A percentile compares a stretch with the other conserved stretches of the same genome.
Evolutionary conservation across 2,329 filamentous ascomycete species (phyloP).

Genomic region (Fusarium anthophilum): DNA sequence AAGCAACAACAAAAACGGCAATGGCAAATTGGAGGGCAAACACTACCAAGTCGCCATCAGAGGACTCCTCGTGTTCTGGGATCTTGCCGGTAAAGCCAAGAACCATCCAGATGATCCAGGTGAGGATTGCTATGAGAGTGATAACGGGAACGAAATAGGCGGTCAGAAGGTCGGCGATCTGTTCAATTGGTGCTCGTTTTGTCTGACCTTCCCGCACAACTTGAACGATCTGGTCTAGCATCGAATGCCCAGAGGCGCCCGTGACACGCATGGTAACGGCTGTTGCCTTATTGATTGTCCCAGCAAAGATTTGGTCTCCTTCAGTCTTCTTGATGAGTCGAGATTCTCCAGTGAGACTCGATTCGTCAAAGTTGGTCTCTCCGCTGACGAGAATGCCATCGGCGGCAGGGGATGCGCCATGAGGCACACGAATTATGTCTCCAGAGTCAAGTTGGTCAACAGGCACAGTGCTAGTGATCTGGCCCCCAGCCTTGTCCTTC

Average conservation of each 20-base stretch:
- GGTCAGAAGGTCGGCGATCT: conserved; percentile 76
- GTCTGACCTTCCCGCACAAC: conserved; percentile 82
- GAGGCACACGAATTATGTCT: conserved; percentile 77
- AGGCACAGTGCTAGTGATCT: conserved; percentile 54
- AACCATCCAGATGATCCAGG: conserved; percentile 76
- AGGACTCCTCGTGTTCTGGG: conserved; percentile 64
- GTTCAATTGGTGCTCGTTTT: conserved; percentile 77
- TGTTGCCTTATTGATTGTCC: conserved; percentile 76
- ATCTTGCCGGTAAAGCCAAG: conserved; percentile 69
- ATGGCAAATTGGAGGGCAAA: conserved; percentile 87
- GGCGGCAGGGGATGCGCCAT: conserved; percentile 85
- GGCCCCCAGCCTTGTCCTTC: conserved; percentile 47
- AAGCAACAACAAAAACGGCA: conserved; percentile 86
- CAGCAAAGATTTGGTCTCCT: conserved; percentile 74
- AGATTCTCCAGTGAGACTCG: conserved; percentile 85
- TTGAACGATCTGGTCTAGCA: conserved; percentile 83
- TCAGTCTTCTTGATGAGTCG: conserved; percentile 69
- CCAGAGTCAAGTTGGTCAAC: conserved; percentile 80
- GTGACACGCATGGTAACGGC: conserved; percentile 72
- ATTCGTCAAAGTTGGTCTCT: conserved; percentile 82
- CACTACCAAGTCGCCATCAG: conserved; percentile 71
- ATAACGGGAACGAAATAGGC: conserved; percentile 81
- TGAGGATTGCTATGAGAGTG: conserved; percentile 73
- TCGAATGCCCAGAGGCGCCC: conserved; percentile 72
- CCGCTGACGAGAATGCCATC: conserved; percentile 76